Evolutionary conservation across 2,329 filamentous ascomycete species (phyloP).

Genomic region (Cordyceps tenuipes): DNA sequence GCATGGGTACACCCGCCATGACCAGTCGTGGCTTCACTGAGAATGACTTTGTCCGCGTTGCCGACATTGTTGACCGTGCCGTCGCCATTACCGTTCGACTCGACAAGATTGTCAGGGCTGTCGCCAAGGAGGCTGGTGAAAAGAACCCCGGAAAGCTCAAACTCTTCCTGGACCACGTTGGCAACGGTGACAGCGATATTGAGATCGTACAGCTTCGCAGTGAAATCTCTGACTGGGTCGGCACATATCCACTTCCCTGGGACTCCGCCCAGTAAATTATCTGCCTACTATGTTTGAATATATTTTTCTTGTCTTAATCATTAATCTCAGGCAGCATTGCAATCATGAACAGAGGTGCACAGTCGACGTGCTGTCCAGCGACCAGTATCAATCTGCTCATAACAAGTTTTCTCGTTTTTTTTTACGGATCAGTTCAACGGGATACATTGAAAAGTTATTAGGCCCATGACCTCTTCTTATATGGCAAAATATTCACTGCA

Average conservation of each 20-base stretch:
- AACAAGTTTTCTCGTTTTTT: not conserved
- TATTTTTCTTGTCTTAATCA: slow-evolving; percentile 2
- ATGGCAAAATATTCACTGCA: not conserved
- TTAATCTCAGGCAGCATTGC: not conserved
- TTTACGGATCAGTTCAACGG: slow-evolving; percentile 3
- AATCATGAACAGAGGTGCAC: not conserved
- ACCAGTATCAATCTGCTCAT: slow-evolving; percentile 6
- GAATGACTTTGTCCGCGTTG: slow-evolving; percentile 79
- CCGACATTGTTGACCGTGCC: slow-evolving; percentile 75
- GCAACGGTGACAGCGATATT: slow-evolving; percentile 56
- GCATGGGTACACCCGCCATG: slow-evolving; percentile 96
- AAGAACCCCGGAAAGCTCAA: slow-evolving; percentile 58
- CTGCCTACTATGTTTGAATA: slow-evolving; percentile 7
- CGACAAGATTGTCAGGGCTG: slow-evolving; percentile 62
- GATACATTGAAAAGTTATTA: not conserved
- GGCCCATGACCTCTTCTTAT: not conserved
- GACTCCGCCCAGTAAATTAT: slow-evolving; percentile 29
- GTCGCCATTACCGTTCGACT: slow-evolving; percentile 71
- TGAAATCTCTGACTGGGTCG: slow-evolving; percentile 72
- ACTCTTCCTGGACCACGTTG: slow-evolving; percentile 60
- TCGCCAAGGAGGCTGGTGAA: slow-evolving; percentile 57
- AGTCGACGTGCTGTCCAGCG: not conserved
- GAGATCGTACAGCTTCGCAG: slow-evolving; percentile 66
- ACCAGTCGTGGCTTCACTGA: slow-evolving; percentile 88
- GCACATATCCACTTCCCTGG: slow-evolving; percentile 67